Percentiles rank a stretch among this genome's conserved stretches.
phyloP scores from a whole-genome alignment of 306 rosid genomes.

The Lablab purpureus region DNA sequence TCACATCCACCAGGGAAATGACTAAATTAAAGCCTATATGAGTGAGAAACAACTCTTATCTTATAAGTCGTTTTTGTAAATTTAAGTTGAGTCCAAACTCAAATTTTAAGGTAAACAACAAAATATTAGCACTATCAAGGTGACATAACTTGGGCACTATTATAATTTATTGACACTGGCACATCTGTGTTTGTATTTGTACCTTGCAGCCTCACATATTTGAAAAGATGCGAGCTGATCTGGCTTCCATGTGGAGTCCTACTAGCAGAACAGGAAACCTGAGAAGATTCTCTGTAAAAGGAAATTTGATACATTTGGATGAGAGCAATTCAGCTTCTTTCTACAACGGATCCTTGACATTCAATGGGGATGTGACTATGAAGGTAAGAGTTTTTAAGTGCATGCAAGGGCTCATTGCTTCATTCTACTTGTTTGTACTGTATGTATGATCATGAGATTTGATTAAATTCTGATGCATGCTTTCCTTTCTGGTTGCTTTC shows the following conservation, averaged over 20 bases:
- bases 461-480: conserved; percentile 14
- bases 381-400: conserved; percentile 59
- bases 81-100: neutral
- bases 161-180: conserved; percentile 28
- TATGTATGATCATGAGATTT: conserved; percentile 33
- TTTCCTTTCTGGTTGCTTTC: conserved; percentile 37
- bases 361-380: conserved; percentile 71
- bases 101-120: neutral
- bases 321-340: conserved; percentile 55
- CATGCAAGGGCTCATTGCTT: conserved; percentile 3
- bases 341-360: conserved; percentile 52
- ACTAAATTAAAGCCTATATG: neutral
- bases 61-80: neutral
- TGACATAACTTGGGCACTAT: conserved; percentile 22
- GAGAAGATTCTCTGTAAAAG: conserved; percentile 61
- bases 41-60: neutral
- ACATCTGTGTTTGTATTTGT: conserved; percentile 40
- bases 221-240: conserved; percentile 84
- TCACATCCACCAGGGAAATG: neutral
- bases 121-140: conserved; percentile 23
- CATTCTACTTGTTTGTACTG: conserved; percentile 29
- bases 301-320: conserved; percentile 53
- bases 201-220: conserved; percentile 85
- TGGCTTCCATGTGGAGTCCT: conserved; percentile 92
- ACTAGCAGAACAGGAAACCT: conserved; percentile 63